Evolutionary conservation across 2,329 filamentous ascomycete species (phyloP).

Genomic region (Fusarium sp.): DNA sequence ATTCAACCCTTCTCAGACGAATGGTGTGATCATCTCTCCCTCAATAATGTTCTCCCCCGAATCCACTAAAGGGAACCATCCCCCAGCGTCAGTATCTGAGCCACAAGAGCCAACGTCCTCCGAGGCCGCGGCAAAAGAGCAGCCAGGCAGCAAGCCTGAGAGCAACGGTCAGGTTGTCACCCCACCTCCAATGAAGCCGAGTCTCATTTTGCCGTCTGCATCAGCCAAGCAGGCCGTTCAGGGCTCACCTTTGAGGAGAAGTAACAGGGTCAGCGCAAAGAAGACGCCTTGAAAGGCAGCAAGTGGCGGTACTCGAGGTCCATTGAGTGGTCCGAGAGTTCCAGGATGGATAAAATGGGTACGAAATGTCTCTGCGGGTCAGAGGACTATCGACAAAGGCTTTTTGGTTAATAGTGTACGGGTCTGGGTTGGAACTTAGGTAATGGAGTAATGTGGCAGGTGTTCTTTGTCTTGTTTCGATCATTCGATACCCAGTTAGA

Average conservation of each 20-base stretch:
- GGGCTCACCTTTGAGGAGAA: slow-evolving; percentile 26
- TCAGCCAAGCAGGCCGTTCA: slow-evolving; percentile 1
- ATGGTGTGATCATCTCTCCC: neutral
- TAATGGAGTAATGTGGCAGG: slow-evolving; percentile 2
- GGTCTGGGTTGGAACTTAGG: neutral
- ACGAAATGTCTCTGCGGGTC: slow-evolving; percentile 28
- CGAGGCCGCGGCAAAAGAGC: neutral
- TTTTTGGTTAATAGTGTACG: slow-evolving; percentile 1
- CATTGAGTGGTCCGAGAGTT: slow-evolving; percentile 5
- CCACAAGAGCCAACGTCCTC: neutral
- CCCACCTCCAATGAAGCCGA: neutral
- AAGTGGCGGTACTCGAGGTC: neutral
- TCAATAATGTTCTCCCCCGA: no score
- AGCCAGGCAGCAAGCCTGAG: slow-evolving; percentile 5
- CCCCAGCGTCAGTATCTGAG: no score
- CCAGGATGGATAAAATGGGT: neutral
- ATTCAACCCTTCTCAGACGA: neutral
- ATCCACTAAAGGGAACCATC: no score
- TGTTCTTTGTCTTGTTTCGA: slow-evolving; percentile 14
- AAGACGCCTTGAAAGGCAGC: slow-evolving; percentile 19
- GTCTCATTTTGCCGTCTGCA: neutral
- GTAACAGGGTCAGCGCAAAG: slow-evolving; percentile 15
- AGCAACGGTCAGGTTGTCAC: neutral
- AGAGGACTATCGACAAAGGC: slow-evolving; percentile 15
- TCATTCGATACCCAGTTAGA: slow-evolving; percentile 22